phyloP scores from a whole-genome alignment of 2,329 filamentous ascomycete genomes.

The Knufia fluminis region DNA sequence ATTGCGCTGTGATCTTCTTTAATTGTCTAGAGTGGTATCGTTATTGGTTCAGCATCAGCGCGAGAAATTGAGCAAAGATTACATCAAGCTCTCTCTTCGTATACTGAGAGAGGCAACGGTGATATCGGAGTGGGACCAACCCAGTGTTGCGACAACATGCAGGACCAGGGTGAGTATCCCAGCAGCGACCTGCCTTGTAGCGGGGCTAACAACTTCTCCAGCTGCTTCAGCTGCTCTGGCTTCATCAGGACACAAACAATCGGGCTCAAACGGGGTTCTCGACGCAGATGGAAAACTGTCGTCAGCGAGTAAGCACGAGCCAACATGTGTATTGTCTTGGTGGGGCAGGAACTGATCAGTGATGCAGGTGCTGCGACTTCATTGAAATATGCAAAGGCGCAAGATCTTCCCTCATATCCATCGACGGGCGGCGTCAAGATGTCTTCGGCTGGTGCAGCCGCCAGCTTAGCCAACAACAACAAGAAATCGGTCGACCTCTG shows the following conservation, averaged over 20 bases:
- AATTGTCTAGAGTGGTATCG: too few relatives aligned
- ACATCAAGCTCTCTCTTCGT: too few relatives aligned
- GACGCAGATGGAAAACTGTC: slow-evolving; percentile 48
- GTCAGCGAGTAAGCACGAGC: slow-evolving; percentile 42
- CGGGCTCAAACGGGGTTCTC: slow-evolving; percentile 30
- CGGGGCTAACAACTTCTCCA: slow-evolving; percentile 19
- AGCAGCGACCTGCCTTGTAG: background rate
- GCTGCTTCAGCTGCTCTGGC: slow-evolving; percentile 56
- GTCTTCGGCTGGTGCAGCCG: slow-evolving; percentile 63
- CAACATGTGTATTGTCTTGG: background rate
- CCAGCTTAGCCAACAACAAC: slow-evolving; percentile 62
- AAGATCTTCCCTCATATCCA: slow-evolving; percentile 66
- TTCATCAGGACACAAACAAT: slow-evolving; percentile 32
- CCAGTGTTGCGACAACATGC: slow-evolving; percentile 20
- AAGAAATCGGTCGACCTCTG: slow-evolving; percentile 57
- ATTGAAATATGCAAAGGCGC: slow-evolving; percentile 62
- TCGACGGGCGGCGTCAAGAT: slow-evolving; percentile 47
- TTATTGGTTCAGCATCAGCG: too few relatives aligned
- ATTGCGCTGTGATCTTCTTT: too few relatives aligned
- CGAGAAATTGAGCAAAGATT: background rate
- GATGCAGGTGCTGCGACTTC: slow-evolving; percentile 49
- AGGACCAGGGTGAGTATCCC: slow-evolving; percentile 28
- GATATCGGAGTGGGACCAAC: too few relatives aligned
- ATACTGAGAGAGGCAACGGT: too few relatives aligned
- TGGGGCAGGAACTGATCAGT: slow-evolving; percentile 14